These are phyloP conservation scores for Ploettnerulaceae sp. DNA, from an alignment of 2,329 filamentous ascomycete species.

Conservation along the genomic window DNA sequence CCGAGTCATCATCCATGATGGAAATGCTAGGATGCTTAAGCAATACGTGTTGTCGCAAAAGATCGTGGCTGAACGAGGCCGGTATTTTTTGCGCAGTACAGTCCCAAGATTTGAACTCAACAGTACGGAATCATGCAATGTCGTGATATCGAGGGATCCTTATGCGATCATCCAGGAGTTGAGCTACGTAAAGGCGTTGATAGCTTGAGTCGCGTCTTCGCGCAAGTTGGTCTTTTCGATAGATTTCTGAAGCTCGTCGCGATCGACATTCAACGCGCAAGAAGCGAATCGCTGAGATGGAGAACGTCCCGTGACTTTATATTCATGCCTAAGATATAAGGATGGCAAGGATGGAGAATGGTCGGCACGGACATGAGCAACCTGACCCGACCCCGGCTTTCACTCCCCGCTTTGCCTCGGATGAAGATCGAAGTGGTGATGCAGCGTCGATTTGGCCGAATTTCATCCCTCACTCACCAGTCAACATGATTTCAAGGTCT, in stretches of 20 bases:
- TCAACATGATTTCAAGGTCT: constrained; percentile 33
- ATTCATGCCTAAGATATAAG: constrained; percentile 1
- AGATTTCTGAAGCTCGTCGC: constrained; percentile 20
- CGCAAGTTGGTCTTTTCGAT: constrained; percentile 18
- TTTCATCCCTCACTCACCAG: constrained; percentile 9
- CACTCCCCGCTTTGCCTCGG: constrained; percentile 20
- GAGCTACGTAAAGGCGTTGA: constrained; percentile 12
- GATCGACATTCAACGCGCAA: constrained; percentile 10
- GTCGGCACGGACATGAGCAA: too few relatives aligned
- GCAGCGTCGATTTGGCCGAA: not conserved
- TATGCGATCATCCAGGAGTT: not conserved
- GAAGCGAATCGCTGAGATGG: not conserved
- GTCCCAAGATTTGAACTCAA: not conserved
- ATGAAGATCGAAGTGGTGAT: constrained; percentile 6
- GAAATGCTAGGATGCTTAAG: constrained; percentile 11
- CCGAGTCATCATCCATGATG: constrained; percentile 54
- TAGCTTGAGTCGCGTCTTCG: constrained; percentile 17
- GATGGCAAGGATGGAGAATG: not conserved
- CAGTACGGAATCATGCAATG: not conserved
- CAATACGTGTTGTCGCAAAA: constrained; percentile 32
- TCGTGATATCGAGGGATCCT: not conserved
- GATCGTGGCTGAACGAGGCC: constrained; percentile 9
- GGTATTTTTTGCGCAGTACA: constrained; percentile 7
- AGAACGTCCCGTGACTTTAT: not conserved
- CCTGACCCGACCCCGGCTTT: not conserved